Evolutionary conservation across 805 yeast species (phyloP), one percentile per base, ranked within the genome.

Genomic region (Yarrowia porcina): DNA sequence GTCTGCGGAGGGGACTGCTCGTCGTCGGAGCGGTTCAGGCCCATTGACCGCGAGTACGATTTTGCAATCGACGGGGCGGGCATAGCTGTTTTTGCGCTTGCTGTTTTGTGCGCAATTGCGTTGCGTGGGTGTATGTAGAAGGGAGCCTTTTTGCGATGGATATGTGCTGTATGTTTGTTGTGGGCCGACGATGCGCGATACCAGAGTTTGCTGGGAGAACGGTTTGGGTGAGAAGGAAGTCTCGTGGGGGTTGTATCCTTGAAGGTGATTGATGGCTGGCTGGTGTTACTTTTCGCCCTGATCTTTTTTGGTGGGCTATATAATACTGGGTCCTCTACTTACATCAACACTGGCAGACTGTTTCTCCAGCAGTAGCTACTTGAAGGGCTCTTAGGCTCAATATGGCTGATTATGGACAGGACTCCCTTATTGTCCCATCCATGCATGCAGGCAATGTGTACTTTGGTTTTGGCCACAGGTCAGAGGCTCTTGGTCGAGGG

Each of bases 1-100:
- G 56, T 21, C 56, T 49, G 56, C 56, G 27, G 28, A 18, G 56
- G 39, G n/a, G 59, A 23, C 33, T 52, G 59, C 59, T 52, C 59
- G 32, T 52, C 59, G 59, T 52, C 59, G 10, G 39, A 32, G 59
- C 59, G 59, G 33, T 35, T 35, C 33, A 52, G 59, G 23, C 59
- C 59, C 59, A 52, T 52, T n/a, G 59, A 52, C 59, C 59, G 59
- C 44, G 59, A 52, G 44, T 52, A 52, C 59, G 59, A 52, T 25
- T 52, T 52, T 23, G 59, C 59, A 52, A 52, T 52, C 59, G 59
- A 52, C 59, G 59, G 59, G 27, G 59, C 59, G 33, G 59, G 59
- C 59, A 52, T 52, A 33, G 32, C 28, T 52, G 42, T 18, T 35
- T 35, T 35, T 50, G 23, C 27, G 28, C 36, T 32, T 9, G 20